A percentile compares a stretch with the other conserved stretches of the same genome.
Conservation (phyloP, 768 basidiomycete genomes). For the Leucocoprinus leucothites region DNA sequence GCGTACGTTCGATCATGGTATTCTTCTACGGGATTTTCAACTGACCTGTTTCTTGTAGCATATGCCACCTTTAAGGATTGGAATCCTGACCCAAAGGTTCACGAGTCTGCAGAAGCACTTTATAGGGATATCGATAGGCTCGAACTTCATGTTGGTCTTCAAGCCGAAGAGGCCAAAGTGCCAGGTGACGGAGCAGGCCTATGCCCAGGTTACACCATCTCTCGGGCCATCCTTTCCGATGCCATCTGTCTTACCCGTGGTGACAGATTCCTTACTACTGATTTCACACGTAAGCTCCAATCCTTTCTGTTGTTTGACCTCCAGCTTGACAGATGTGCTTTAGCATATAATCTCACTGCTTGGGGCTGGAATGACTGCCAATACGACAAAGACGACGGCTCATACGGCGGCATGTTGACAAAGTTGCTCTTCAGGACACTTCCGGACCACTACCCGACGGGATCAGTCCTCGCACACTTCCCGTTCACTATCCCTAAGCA, state of each 20-base stretch:
- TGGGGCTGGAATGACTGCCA: slow-evolving; percentile 80
- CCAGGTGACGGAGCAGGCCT: slow-evolving; percentile 69
- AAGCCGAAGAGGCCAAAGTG: slow-evolving; percentile 69
- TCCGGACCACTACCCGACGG: slow-evolving; percentile 62
- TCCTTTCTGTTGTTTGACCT: not conserved
- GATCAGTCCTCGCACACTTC: slow-evolving; percentile 74
- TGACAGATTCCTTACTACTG: slow-evolving; percentile 75
- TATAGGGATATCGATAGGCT: slow-evolving; percentile 76
- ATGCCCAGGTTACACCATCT: slow-evolving; percentile 82
- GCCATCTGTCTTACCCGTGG: slow-evolving; percentile 75
- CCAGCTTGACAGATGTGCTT: not conserved
- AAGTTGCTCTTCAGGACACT: slow-evolving; percentile 71
- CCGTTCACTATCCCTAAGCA: slow-evolving; percentile 67
- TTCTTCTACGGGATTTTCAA: not conserved
- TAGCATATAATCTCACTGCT: slow-evolving; percentile 70
- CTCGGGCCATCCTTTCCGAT: slow-evolving; percentile 79
- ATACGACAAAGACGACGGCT: slow-evolving; percentile 60
- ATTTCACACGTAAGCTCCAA: slow-evolving; percentile 63
- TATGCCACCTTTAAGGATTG: slow-evolving; percentile 67
- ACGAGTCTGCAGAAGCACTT: slow-evolving; percentile 58
- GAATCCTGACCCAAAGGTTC: slow-evolving; percentile 59
- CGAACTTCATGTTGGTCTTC: slow-evolving; percentile 73
- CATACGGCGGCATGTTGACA: slow-evolving; percentile 72
- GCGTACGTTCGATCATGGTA: slow-evolving; percentile 35
- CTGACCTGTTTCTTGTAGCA: slow-evolving; percentile 32